These are phyloP conservation scores for Mesostigma viride DNA, from an alignment of 139 green algal species.

Conservation along the genomic window DNA sequence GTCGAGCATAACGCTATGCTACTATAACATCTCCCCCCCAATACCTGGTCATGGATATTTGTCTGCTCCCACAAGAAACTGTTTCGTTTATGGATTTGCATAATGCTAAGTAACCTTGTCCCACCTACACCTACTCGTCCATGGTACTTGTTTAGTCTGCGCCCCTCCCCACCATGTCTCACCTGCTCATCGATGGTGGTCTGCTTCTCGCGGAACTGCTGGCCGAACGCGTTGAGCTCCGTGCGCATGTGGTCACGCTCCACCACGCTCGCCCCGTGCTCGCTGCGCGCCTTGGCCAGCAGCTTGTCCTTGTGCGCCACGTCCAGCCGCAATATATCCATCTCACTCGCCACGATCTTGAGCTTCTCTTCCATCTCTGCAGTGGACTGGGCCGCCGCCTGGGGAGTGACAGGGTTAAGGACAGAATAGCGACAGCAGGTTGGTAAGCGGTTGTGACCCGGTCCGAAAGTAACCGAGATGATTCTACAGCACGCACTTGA, in stretches of 20 bases:
- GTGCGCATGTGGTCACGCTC: constrained; percentile 48
- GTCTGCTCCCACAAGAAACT: too few relatives aligned
- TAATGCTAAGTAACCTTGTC: too few relatives aligned
- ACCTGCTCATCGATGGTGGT: constrained; percentile 57
- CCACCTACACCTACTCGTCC: too few relatives aligned
- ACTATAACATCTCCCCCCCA: too few relatives aligned
- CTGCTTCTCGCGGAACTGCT: constrained; percentile 50
- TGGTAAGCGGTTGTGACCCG: too few relatives aligned
- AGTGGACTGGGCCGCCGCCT: constrained; percentile 45
- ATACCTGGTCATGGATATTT: too few relatives aligned
- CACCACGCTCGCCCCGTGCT: constrained; percentile 32
- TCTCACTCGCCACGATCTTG: constrained; percentile 58
- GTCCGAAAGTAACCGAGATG: too few relatives aligned
- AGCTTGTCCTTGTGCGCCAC: constrained; percentile 47
- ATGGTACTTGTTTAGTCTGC: too few relatives aligned
- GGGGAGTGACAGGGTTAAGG: not conserved
- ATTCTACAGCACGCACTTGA: too few relatives aligned
- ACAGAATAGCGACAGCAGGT: not conserved
- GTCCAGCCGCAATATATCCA: constrained; percentile 54
- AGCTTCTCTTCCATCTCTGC: constrained; percentile 70
- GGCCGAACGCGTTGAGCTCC: constrained; percentile 45
- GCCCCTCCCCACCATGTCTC: too few relatives aligned
- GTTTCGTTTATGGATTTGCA: too few relatives aligned
- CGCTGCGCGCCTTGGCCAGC: constrained; percentile 40
- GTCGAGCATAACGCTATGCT: too few relatives aligned